phyloP scores from a whole-genome alignment of 768 basidiomycete species.

The Wakefieldia striispora region DNA sequence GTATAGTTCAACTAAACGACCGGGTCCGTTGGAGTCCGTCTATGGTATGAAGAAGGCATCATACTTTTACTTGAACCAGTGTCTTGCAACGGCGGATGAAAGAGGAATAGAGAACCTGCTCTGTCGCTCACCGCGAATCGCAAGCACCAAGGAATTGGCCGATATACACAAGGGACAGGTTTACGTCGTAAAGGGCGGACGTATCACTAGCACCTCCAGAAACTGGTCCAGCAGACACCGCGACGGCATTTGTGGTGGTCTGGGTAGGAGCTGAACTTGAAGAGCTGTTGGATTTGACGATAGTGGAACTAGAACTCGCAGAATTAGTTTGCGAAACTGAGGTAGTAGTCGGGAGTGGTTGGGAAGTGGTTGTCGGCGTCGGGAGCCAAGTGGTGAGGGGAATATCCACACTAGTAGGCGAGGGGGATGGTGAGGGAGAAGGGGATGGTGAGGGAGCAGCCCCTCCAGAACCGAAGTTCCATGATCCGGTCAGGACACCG shows the following conservation, averaged over 20 bases:
- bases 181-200: conserved; percentile 15
- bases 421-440: conserved; percentile 21
- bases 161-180: conserved; percentile 16
- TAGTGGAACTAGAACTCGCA: conserved; percentile 8
- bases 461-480: conserved; percentile 42
- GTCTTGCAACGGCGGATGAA: not conserved
- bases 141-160: conserved; percentile 20
- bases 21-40: conserved; percentile 23
- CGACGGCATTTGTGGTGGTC: conserved; percentile 14
- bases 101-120: conserved; percentile 8
- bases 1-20: conserved; percentile 24
- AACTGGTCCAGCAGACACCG: conserved; percentile 11
- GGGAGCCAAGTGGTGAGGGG: conserved; percentile 23
- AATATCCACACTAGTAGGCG: conserved; percentile 6
- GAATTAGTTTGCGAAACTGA: conserved; percentile 11
- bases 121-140: conserved; percentile 2
- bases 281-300: conserved; percentile 16
- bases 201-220: not conserved
- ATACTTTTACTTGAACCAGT: conserved; percentile 16
- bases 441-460: conserved; percentile 23
- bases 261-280: conserved; percentile 19
- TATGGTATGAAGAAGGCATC: conserved; percentile 14
- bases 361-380: conserved; percentile 20
- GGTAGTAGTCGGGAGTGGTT: conserved; percentile 26
- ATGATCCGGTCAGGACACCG: conserved; percentile 60